These are phyloP conservation scores for Monotropa hypopitys DNA, from an alignment of 179 eudicot genomes.

Conservation along the genomic window DNA sequence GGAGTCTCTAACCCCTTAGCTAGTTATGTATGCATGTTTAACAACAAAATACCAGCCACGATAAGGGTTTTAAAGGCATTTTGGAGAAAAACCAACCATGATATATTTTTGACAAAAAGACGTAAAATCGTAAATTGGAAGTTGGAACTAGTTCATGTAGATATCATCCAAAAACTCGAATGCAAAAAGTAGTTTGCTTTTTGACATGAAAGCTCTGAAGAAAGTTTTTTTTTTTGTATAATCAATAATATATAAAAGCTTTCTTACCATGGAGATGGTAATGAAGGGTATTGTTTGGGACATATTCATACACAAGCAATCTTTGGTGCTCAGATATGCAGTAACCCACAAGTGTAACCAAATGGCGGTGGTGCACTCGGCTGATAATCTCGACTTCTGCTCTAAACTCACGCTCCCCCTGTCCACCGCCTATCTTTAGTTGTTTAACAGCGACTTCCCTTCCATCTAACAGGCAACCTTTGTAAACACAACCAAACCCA, in stretches of 20 bases:
- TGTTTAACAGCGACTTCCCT: conserved; percentile 84
- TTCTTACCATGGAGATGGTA: conserved; percentile 80
- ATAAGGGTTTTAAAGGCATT: neutral
- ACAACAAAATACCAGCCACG: neutral
- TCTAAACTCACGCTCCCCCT: conserved; percentile 86
- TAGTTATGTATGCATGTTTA: neutral
- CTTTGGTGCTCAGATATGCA: conserved; percentile 70
- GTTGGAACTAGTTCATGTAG: neutral
- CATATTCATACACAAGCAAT: conserved; percentile 80
- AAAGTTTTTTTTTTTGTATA: neutral
- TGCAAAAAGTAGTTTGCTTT: neutral
- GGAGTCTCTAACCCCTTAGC: neutral
- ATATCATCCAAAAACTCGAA: neutral
- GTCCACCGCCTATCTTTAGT: conserved; percentile 77
- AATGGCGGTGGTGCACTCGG: conserved; percentile 85
- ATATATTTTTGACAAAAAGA: too few relatives aligned
- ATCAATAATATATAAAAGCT: neutral
- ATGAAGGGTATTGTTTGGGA: conserved; percentile 71
- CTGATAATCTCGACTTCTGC: conserved; percentile 97
- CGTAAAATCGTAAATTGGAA: neutral
- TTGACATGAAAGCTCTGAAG: neutral
- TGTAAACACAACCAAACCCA: conserved; percentile 91
- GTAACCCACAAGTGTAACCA: conserved; percentile 92
- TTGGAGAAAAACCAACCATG: neutral
- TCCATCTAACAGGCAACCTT: conserved; percentile 64